Conservation (phyloP, 106 monocot species). For the Dendrobium chrysotoxum region DNA sequence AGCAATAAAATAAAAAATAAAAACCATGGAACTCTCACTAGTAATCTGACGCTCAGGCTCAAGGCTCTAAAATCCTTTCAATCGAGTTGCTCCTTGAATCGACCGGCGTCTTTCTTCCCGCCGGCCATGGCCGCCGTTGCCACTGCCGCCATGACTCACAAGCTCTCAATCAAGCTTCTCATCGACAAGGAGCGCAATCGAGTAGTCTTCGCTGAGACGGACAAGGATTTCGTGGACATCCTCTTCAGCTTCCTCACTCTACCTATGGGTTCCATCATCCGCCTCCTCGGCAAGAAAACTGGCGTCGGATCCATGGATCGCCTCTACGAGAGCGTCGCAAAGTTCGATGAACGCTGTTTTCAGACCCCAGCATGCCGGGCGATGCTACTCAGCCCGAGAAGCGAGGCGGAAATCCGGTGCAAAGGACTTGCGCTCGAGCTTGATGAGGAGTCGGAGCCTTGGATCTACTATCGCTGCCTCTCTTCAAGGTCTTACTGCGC, state of each 20-base stretch:
- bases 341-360: neutral
- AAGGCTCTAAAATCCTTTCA: no score
- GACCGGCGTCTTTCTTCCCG: neutral
- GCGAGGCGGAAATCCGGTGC: neutral
- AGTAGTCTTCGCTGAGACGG: conserved; percentile 16
- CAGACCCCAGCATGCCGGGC: neutral
- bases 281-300: neutral
- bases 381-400: conserved; percentile 9
- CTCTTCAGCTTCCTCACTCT: conserved; percentile 18
- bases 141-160: neutral
- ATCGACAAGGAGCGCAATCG: conserved; percentile 12
- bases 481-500: neutral
- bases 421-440: neutral
- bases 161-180: neutral
- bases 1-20: no score
- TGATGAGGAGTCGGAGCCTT: neutral
- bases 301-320: conserved; percentile 5
- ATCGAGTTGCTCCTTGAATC: no score
- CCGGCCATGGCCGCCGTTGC: neutral
- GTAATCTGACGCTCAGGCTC: no score
- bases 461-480: conserved; percentile 5
- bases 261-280: conserved; percentile 9
- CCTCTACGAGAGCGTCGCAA: conserved; percentile 10
- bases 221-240: conserved; percentile 13
- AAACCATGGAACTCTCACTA: no score